phyloP scores from a whole-genome alignment of 768 basidiomycete genomes.

The Trametopsis cervina region DNA sequence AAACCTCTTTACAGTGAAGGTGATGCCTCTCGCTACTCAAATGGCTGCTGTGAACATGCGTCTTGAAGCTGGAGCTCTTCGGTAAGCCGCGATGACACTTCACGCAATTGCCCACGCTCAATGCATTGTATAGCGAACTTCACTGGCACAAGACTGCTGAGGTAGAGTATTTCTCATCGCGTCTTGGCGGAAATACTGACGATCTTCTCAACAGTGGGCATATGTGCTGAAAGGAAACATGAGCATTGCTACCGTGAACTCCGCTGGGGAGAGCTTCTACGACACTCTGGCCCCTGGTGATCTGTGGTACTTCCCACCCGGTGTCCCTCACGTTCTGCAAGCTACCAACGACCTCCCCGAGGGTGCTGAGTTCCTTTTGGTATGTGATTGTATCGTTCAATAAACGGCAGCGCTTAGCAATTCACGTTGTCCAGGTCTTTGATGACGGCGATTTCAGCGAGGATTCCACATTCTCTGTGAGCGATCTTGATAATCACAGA shows the following conservation, averaged over 20 bases:
- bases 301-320: constrained; percentile 52
- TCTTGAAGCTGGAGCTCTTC: constrained; percentile 28
- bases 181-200: neutral
- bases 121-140: constrained; percentile 19
- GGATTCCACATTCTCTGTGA: constrained; percentile 26
- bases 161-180: constrained; percentile 8
- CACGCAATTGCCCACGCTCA: neutral
- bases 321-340: constrained; percentile 49
- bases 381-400: constrained; percentile 2
- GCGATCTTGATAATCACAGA: neutral
- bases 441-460: constrained; percentile 28
- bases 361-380: constrained; percentile 22
- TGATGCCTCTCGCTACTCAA: constrained; percentile 26
- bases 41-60: constrained; percentile 31
- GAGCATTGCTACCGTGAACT: constrained; percentile 30
- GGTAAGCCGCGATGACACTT: constrained; percentile 12
- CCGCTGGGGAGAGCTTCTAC: constrained; percentile 41
- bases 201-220: constrained; percentile 22
- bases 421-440: constrained; percentile 25
- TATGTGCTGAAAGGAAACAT: constrained; percentile 25
- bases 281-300: constrained; percentile 41
- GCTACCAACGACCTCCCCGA: constrained; percentile 34
- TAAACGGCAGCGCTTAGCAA: neutral
- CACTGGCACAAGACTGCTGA: constrained; percentile 31
- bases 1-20: constrained; percentile 10